Percentiles rank a stretch among this genome's conserved stretches.
Conservation (phyloP, 1,284 basidiomycete species). For the Puccinia triticina region DNA sequence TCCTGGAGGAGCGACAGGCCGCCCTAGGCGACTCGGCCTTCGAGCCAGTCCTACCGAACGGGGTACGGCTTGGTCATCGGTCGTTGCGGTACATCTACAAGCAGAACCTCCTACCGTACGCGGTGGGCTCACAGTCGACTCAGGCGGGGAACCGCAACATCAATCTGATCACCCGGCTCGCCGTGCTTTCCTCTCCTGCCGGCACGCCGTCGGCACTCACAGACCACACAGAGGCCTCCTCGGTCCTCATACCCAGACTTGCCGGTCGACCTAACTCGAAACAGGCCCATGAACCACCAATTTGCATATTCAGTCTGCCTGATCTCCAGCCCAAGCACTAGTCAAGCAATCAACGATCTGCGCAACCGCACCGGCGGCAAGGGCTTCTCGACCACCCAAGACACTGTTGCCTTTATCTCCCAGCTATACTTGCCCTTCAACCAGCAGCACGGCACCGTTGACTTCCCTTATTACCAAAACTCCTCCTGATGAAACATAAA, state of each 20-base stretch:
- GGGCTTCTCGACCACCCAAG: slow-evolving; percentile 36
- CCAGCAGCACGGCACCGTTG: too few relatives aligned
- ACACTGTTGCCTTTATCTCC: too few relatives aligned
- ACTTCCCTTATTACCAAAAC: too few relatives aligned
- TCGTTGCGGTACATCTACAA: slow-evolving; percentile 83
- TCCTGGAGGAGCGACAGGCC: slow-evolving; percentile 48
- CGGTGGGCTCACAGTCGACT: slow-evolving; percentile 29
- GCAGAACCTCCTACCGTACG: slow-evolving; percentile 69
- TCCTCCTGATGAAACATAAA: too few relatives aligned
- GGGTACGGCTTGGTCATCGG: slow-evolving; percentile 87
- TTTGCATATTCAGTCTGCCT: slow-evolving; percentile 52
- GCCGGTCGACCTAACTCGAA: background rate
- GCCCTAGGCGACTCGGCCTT: slow-evolving; percentile 65
- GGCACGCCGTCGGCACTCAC: background rate
- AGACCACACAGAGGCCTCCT: background rate
- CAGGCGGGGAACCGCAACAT: slow-evolving; percentile 36
- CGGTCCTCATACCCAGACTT: background rate
- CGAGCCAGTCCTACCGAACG: slow-evolving; percentile 93
- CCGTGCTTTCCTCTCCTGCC: slow-evolving; percentile 15
- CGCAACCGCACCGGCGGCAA: slow-evolving; percentile 33
- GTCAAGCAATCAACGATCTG: slow-evolving; percentile 54
- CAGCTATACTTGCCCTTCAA: too few relatives aligned
- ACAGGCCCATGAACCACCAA: slow-evolving; percentile 52
- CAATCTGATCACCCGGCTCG: slow-evolving; percentile 39
- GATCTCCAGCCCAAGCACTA: slow-evolving; percentile 55